Percentiles rank a stretch among this genome's conserved stretches.
These are phyloP conservation scores for Russula sp. DNA, from an alignment of 768 basidiomycete species.

Conservation along the genomic window DNA sequence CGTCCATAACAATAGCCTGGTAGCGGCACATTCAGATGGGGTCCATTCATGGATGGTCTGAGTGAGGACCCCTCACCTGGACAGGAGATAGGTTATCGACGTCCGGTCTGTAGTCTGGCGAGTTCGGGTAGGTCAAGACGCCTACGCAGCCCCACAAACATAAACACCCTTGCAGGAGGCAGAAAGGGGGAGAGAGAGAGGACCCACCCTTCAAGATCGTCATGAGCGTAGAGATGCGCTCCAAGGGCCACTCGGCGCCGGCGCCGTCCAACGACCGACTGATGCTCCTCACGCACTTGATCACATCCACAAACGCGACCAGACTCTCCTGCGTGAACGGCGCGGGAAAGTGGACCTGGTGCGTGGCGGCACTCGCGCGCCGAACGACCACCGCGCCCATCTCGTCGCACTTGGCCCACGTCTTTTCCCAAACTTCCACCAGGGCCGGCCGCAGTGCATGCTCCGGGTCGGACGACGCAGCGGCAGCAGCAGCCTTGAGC, in stretches of 20 bases:
- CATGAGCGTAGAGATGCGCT: constrained; percentile 63
- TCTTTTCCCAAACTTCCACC: constrained; percentile 48
- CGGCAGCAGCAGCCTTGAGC: constrained; percentile 50
- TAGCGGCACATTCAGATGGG: neutral
- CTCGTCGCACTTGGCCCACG: constrained; percentile 64
- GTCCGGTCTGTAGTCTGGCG: constrained; percentile 85
- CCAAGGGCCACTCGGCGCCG: constrained; percentile 60
- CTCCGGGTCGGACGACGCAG: constrained; percentile 36
- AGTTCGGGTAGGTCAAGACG: constrained; percentile 71
- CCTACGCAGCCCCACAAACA: constrained; percentile 35
- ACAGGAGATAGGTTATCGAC: constrained; percentile 75
- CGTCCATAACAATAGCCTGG: constrained; percentile 66
- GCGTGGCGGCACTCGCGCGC: constrained; percentile 21
- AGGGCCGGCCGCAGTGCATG: constrained; percentile 33
- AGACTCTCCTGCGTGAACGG: constrained; percentile 84
- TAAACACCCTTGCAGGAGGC: neutral
- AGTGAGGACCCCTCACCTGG: constrained; percentile 45
- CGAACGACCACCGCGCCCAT: constrained; percentile 53
- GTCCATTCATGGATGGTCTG: neutral
- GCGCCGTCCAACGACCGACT: constrained; percentile 42
- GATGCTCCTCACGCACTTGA: constrained; percentile 52
- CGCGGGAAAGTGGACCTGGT: constrained; percentile 3
- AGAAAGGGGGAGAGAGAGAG: neutral
- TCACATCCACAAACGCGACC: constrained; percentile 69
- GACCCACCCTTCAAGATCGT: constrained; percentile 65